These are phyloP conservation scores for Plasmodium blacklocki DNA, from an alignment of 169 alveolate species.

Conservation along the genomic window DNA sequence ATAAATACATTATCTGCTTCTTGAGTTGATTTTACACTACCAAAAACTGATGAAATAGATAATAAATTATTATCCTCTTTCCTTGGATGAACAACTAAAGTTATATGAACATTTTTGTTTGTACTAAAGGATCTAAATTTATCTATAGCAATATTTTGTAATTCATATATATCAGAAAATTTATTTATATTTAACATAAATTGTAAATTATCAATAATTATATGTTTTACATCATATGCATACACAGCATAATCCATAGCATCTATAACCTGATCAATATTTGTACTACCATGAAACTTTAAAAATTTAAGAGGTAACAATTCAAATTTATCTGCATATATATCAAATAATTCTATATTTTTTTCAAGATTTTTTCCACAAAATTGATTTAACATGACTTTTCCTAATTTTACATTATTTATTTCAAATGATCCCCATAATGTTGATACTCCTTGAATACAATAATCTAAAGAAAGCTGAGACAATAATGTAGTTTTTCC, in stretches of 20 bases:
- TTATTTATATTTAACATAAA: constrained; percentile 91
- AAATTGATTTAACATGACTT: constrained; percentile 92
- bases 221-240: constrained; percentile 93
- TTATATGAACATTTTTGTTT: constrained; percentile 91
- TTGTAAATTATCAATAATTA: constrained; percentile 94
- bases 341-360: constrained; percentile 83
- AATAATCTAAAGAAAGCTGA: constrained; percentile 93
- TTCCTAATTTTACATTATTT: constrained; percentile 92
- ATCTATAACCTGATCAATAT: constrained; percentile 90
- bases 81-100: constrained; percentile 96
- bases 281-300: constrained; percentile 95
- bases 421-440: constrained; percentile 98
- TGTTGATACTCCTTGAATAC: constrained; percentile 93
- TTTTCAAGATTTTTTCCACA: constrained; percentile 88
- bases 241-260: constrained; percentile 96
- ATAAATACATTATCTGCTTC: constrained; percentile 97
- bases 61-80: constrained; percentile 94
- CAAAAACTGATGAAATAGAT: constrained; percentile 93
- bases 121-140: constrained; percentile 93
- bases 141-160: constrained; percentile 92
- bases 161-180: constrained; percentile 90
- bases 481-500: constrained; percentile 97
- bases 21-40: constrained; percentile 96
- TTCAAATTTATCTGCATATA: constrained; percentile 90
- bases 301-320: constrained; percentile 91